These are phyloP conservation scores for Xerocomellus chrysenteron DNA, from an alignment of 768 basidiomycete genomes.

Conservation along the genomic window DNA sequence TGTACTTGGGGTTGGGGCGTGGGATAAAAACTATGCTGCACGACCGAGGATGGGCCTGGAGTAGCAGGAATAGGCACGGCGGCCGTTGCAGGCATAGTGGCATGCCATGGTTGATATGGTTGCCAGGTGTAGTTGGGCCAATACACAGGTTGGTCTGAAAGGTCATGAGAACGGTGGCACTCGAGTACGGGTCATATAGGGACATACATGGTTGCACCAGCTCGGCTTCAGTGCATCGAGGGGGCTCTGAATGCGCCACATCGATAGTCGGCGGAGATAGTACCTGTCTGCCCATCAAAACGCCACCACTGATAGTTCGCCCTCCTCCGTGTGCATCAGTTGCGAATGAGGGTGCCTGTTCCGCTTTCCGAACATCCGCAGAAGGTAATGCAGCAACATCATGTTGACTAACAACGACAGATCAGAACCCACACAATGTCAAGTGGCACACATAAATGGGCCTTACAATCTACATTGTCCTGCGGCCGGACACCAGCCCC, in stretches of 20 bases:
- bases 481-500: slow-evolving; percentile 44
- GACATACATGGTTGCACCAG: slow-evolving; percentile 35
- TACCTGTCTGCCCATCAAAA: slow-evolving; percentile 16
- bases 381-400: slow-evolving; percentile 26
- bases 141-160: slow-evolving; percentile 12
- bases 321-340: slow-evolving; percentile 6
- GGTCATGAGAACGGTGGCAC: neutral
- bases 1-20: neutral
- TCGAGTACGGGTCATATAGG: neutral
- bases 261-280: slow-evolving; percentile 10
- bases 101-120: slow-evolving; percentile 29
- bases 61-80: neutral
- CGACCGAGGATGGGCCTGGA: neutral
- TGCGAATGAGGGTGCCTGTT: slow-evolving; percentile 4
- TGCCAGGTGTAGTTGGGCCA: slow-evolving; percentile 18
- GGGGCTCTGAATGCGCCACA: slow-evolving; percentile 12
- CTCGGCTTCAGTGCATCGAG: slow-evolving; percentile 34
- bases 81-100: slow-evolving; percentile 22
- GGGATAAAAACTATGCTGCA: slow-evolving; percentile 1
- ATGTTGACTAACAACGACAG: slow-evolving; percentile 13
- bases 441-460: neutral
- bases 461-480: slow-evolving; percentile 43
- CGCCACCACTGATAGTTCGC: slow-evolving; percentile 28
- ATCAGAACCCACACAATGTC: neutral
- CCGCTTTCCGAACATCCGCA: slow-evolving; percentile 7